These are phyloP conservation scores for Botryotinia narcissicola DNA, from an alignment of 2,329 filamentous ascomycete species.

Conservation along the genomic window DNA sequence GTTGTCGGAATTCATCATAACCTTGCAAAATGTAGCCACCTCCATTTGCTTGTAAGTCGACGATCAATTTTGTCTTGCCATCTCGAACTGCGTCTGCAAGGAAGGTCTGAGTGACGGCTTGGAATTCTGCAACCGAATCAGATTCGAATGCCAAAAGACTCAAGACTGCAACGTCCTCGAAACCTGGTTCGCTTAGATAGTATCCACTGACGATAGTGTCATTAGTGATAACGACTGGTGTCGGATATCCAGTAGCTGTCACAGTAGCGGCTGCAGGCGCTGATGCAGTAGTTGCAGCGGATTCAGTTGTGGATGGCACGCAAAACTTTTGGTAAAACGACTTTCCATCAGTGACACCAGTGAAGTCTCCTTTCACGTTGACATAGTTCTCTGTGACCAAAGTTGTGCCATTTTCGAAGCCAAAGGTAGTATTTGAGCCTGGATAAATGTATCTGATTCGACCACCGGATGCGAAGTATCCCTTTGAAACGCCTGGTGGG, in stretches of 20 bases:
- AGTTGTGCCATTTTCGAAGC: slow-evolving; percentile 43
- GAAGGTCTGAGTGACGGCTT: slow-evolving; percentile 40
- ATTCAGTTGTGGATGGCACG: slow-evolving; percentile 5
- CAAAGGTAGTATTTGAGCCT: slow-evolving; percentile 42
- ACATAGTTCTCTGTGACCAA: slow-evolving; percentile 40
- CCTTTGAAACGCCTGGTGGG: slow-evolving; percentile 24
- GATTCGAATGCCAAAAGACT: slow-evolving; percentile 34
- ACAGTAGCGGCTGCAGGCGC: slow-evolving; percentile 21
- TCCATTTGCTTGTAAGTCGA: slow-evolving; percentile 61
- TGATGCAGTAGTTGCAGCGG: background rate
- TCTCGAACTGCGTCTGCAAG: slow-evolving; percentile 46
- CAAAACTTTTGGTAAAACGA: slow-evolving; percentile 36
- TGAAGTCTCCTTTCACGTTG: slow-evolving; percentile 39
- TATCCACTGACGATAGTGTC: slow-evolving; percentile 35
- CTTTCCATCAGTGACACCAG: slow-evolving; percentile 34
- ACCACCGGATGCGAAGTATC: slow-evolving; percentile 42
- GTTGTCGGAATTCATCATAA: slow-evolving; percentile 48
- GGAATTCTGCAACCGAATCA: slow-evolving; percentile 32
- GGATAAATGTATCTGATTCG: slow-evolving; percentile 42
- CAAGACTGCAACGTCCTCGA: slow-evolving; percentile 37
- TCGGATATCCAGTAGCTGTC: slow-evolving; percentile 32
- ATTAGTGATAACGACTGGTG: slow-evolving; percentile 30
- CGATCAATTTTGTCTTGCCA: slow-evolving; percentile 58
- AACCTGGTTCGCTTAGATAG: slow-evolving; percentile 34
- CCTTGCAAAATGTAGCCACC: slow-evolving; percentile 53